A percentile compares a stretch with the other conserved stretches of the same genome.
Conservation (phyloP, 129 eudicot genomes). For the Escallonia rubra region DNA sequence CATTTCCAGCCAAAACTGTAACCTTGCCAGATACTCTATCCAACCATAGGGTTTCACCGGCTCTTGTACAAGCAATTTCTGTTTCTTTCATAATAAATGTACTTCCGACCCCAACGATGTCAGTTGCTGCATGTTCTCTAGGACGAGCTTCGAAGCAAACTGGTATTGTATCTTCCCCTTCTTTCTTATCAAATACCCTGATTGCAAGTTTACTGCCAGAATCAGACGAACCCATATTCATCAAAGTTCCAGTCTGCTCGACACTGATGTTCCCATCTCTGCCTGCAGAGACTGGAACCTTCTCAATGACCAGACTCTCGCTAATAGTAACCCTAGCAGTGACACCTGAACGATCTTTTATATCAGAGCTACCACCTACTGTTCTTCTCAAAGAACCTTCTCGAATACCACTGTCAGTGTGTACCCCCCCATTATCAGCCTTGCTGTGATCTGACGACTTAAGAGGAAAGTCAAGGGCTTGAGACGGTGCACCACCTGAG, state of each 20-base stretch:
- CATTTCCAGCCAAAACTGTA: constrained; percentile 88
- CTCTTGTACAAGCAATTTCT: constrained; percentile 74
- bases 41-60: constrained; percentile 75
- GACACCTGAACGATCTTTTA: constrained; percentile 59
- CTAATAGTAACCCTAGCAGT: constrained; percentile 76
- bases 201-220: constrained; percentile 42
- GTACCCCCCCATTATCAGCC: constrained; percentile 29
- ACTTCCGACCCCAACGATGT: constrained; percentile 56
- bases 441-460: constrained; percentile 37
- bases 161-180: constrained; percentile 53
- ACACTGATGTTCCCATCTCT: constrained; percentile 51
- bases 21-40: constrained; percentile 86
- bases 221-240: constrained; percentile 30
- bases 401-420: constrained; percentile 33
- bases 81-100: constrained; percentile 72
- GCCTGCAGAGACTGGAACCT: constrained; percentile 53
- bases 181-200: constrained; percentile 68
- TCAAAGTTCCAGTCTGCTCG: constrained; percentile 44
- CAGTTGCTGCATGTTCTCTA: constrained; percentile 79
- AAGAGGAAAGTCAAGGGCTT: constrained; percentile 38
- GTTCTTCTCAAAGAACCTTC: constrained; percentile 52
- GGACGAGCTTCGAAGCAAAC: constrained; percentile 82
- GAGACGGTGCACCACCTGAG: constrained; percentile 40
- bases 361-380: constrained; percentile 46
- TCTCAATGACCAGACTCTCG: constrained; percentile 90